A percentile compares a stretch with the other conserved stretches of the same genome.
Conservation (phyloP, 1,139 yeast genomes). For the Zhuliangozyma parablackwelliae region DNA sequence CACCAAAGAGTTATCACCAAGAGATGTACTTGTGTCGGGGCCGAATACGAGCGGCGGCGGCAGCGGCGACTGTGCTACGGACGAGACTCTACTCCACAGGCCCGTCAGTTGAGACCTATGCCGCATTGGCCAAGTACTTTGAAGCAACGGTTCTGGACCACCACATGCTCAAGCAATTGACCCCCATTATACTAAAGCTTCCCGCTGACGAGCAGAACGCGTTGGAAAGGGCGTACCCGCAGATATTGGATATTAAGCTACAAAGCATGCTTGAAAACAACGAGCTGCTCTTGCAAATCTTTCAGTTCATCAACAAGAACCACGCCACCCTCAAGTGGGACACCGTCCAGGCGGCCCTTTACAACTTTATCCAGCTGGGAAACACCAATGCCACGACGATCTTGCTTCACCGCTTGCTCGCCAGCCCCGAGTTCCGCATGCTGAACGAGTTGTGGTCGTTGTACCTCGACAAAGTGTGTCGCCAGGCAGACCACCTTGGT, state of each 20-base stretch:
- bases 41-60: too few species aligned
- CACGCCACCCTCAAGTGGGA: constrained; percentile 5
- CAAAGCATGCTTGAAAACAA: constrained; percentile 2
- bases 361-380: constrained; percentile 14
- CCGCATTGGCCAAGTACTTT: too few species aligned
- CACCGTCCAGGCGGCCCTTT: constrained; percentile 19
- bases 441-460: constrained; percentile 37
- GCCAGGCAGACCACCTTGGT: constrained; percentile 25
- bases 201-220: constrained; percentile 2
- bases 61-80: too few species aligned
- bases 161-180: background rate
- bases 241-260: constrained; percentile 4
- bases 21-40: too few species aligned
- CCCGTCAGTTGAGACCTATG: too few species aligned
- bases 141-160: background rate
- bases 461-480: constrained; percentile 22
- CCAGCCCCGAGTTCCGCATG: constrained; percentile 14
- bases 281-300: background rate
- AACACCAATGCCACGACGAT: constrained; percentile 19
- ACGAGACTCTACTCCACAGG: too few species aligned
- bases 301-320: constrained; percentile 3
- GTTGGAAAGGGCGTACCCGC: constrained; percentile 2
- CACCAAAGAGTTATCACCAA: too few species aligned
- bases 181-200: background rate
- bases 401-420: constrained; percentile 20